Base-by-base conservation (phyloP, 2,329 filamentous ascomycete genomes). In the Exserohilum turcica region DNA sequence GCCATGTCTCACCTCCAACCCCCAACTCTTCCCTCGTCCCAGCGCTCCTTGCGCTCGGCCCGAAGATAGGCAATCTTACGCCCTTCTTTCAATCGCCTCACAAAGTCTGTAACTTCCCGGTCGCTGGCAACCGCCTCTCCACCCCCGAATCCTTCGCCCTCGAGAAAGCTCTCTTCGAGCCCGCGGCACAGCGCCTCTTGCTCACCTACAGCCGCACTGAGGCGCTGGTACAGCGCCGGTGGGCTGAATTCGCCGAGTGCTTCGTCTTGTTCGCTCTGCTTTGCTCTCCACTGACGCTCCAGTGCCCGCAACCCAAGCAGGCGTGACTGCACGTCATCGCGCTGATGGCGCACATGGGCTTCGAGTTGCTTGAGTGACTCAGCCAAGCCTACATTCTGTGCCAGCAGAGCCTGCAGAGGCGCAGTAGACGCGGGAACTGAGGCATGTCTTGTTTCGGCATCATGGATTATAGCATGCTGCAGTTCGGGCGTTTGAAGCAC, bases 21-120 rank as follows among this genome's bases (percentile, higher is more conserved):
- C 9, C 93, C 93, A 29, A 97, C 93, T 62, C 93, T 82, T 19
- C 93, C 92, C 76, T 97, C 93, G 72, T 97, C 94, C 94, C 94
- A 97, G 65, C 94, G 83, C 67, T 92, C 89, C 75, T 92, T 96
- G 61, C 91, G 84, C 78, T 97, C 94, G 68, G 88, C 86, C 52
- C 94, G 82, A 48, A 92, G 79, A 68, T 94, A 95, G 57, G 88
- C 87, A 52, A 89, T 78, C 64, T 89, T 89, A 70, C 87, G 90
- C 8, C 89, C 90, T 64, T 93, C 92, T 63, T 91, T 82, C 60
- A 96, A 89, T 65, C 89, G 79, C 66, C 87, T 83, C 16, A 96
- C 85, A 86, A 94, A 97, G 55, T 97, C 93, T 2, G 82, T 80
- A 21, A 89, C 86, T 76, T 97, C 94, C 68, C 90, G 85, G 77